Percentiles rank a stretch among this genome's conserved stretches.
Conservation (phyloP, 2,329 filamentous ascomycete species). For the Hirsutella thompsonii region DNA sequence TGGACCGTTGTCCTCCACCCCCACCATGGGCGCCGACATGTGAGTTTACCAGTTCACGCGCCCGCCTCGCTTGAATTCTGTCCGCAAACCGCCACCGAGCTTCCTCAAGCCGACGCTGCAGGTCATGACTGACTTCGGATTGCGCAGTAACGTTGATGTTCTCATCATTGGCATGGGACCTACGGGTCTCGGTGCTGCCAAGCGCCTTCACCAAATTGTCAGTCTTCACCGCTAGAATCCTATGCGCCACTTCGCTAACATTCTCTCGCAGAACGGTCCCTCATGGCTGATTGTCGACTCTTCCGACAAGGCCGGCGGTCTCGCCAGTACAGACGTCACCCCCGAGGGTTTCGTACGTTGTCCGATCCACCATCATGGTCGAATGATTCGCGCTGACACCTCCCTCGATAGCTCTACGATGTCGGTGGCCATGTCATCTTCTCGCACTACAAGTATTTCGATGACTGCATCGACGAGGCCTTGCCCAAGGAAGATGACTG, state of each 20-base stretch:
- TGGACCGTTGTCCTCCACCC: slow-evolving; percentile 4
- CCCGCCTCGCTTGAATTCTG: neutral
- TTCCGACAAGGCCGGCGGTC: slow-evolving; percentile 82
- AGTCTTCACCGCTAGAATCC: slow-evolving; percentile 23
- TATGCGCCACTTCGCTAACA: neutral
- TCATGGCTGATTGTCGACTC: slow-evolving; percentile 96
- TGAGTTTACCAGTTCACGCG: slow-evolving; percentile 13
- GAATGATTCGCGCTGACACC: slow-evolving; percentile 9
- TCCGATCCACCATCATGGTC: slow-evolving; percentile 2
- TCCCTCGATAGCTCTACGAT: slow-evolving; percentile 67
- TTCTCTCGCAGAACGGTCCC: slow-evolving; percentile 56
- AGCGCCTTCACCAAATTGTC: slow-evolving; percentile 94
- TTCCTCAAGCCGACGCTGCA: neutral
- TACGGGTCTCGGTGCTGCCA: slow-evolving; percentile 93
- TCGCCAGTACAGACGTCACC: slow-evolving; percentile 89
- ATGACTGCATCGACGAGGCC: slow-evolving; percentile 96
- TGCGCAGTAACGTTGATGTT: slow-evolving; percentile 74
- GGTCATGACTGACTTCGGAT: slow-evolving; percentile 7
- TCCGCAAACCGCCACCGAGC: neutral
- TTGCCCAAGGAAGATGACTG: slow-evolving; percentile 89
- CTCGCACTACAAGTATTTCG: slow-evolving; percentile 99
- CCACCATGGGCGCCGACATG: slow-evolving; percentile 27
- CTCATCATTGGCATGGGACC: slow-evolving; percentile 97
- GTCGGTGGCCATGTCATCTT: slow-evolving; percentile 98
- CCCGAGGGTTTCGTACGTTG: slow-evolving; percentile 89